A percentile compares a stretch with the other conserved stretches of the same genome.
phyloP scores from a whole-genome alignment of 2,329 filamentous ascomycete genomes.

The Thielaviopsis populi region DNA sequence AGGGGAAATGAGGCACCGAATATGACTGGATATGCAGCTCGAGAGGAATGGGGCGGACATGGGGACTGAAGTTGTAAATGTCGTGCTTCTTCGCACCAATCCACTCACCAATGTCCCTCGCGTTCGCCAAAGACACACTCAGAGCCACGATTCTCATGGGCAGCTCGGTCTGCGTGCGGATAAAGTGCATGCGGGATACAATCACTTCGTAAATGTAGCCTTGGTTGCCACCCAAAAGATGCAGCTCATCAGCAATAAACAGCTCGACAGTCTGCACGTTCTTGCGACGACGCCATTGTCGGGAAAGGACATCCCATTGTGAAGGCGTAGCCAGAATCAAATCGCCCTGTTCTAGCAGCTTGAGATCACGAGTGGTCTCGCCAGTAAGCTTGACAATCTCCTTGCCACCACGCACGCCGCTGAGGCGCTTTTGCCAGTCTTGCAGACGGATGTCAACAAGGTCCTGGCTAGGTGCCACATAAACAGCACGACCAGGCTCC shows the following conservation, averaged over 20 bases:
- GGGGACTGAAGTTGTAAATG: slow-evolving; percentile 96
- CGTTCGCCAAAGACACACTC: slow-evolving; percentile 83
- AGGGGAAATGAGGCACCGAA: slow-evolving; percentile 91
- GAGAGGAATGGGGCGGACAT: slow-evolving; percentile 73
- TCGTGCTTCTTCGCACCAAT: slow-evolving; percentile 96
- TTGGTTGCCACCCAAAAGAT: slow-evolving; percentile 72
- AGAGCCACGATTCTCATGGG: slow-evolving; percentile 77
- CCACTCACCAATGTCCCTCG: slow-evolving; percentile 91
- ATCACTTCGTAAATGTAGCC: slow-evolving; percentile 93
- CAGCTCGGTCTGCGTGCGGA: slow-evolving; percentile 73
- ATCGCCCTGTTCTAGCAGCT: slow-evolving; percentile 73
- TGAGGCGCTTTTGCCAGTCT: slow-evolving; percentile 72
- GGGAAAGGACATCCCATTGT: slow-evolving; percentile 91
- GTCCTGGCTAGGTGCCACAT: slow-evolving; percentile 89
- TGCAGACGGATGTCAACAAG: slow-evolving; percentile 67
- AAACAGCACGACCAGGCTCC: slow-evolving; percentile 60
- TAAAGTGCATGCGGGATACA: slow-evolving; percentile 95
- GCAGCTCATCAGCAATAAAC: slow-evolving; percentile 89
- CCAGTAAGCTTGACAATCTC: slow-evolving; percentile 85
- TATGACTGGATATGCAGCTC: slow-evolving; percentile 94
- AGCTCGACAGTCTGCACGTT: slow-evolving; percentile 82
- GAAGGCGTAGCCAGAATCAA: slow-evolving; percentile 80
- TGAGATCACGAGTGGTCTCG: slow-evolving; percentile 80
- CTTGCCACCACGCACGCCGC: slow-evolving; percentile 63
- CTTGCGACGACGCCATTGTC: slow-evolving; percentile 93